Evolutionary conservation across 495 filamentous ascomycete species (phyloP), one percentile per base, ranked within the genome.

Genomic region (Pyrenopolyporus hunteri): DNA sequence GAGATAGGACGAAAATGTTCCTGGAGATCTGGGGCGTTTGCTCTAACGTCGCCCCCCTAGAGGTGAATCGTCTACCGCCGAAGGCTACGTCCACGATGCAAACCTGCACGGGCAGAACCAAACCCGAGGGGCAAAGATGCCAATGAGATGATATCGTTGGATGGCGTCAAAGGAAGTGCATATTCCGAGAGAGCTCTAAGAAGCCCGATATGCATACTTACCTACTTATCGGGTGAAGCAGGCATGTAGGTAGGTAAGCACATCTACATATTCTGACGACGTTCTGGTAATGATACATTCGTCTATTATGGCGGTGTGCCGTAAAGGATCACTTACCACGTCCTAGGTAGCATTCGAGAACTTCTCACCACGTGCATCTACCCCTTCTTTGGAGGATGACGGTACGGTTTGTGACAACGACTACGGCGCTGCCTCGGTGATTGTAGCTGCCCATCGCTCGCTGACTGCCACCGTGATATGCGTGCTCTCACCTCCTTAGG

Each of bases 351-450:
- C 26, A 52, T n/a, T 36, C 20, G 5, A 32, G 42, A 54, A 4
- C 5, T 43, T 49, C 26, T 54, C 26, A 44, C 54, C 48, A 47
- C 33, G 29, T 48, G 35, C 31, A 10, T 19, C 4, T 39, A 14
- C 31, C 50, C 37, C 37, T 46, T n/a, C 6, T 14, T 42, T 19
- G 56, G 57, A 65, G 62, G 51, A 59, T 56, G 31, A 55, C 43
- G 51, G 33, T 40, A 32, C 55, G 42, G 49, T 53, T 65, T 46
- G 46, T 53, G 63, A 53, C 33, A 57, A 25, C 23, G 51, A 26
- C 23, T n/a, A 37, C 63, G 63, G 63, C 57, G 46, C 20, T 66
- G 57, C 37, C 33, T 67, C 64, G 58, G 64, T 58, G 59, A 55
- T 67, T 62, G 46, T 50, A 16, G 25, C 7, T 19, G 52, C 33